Evolutionary conservation across 176 grass and related monocot species (phyloP).

Genomic region (Paspalum notatum): DNA sequence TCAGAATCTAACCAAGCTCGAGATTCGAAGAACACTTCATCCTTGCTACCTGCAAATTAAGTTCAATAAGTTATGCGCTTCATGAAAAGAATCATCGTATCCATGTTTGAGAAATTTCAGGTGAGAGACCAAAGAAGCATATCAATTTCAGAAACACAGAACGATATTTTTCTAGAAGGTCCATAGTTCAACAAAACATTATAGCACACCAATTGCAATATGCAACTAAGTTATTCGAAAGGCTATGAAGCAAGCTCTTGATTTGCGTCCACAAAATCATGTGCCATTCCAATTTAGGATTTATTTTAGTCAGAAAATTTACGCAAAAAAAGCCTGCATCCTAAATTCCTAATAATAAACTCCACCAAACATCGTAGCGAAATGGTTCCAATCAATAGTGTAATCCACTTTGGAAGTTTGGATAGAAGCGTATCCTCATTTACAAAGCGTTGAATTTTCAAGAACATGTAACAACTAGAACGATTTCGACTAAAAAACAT

Average conservation of each 20-base stretch:
- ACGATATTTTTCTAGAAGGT: neutral
- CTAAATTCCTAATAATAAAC: neutral
- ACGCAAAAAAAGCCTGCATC: neutral
- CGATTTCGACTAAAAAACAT: neutral
- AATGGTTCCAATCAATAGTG: neutral
- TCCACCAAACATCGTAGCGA: conserved; percentile 8
- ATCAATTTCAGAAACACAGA: neutral
- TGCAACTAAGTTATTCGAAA: conserved; percentile 16
- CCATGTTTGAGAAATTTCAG: neutral
- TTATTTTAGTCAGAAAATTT: neutral
- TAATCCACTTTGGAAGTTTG: neutral
- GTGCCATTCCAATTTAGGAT: neutral
- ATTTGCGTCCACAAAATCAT: conserved; percentile 1
- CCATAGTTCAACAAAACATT: conserved; percentile 7
- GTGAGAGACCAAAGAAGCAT: neutral
- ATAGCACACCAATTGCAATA: neutral
- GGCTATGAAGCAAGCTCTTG: conserved; percentile 16
- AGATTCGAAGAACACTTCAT: conserved; percentile 87
- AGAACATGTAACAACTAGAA: neutral
- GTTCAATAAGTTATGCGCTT: conserved; percentile 19
- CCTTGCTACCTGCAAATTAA: conserved; percentile 72
- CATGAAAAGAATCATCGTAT: conserved; percentile 1
- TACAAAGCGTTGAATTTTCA: neutral
- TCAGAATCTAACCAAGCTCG: conserved; percentile 84
- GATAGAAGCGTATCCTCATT: neutral